Evolutionary conservation across 257 asterid species (phyloP).

Genomic region (Gardenia jasminoides): DNA sequence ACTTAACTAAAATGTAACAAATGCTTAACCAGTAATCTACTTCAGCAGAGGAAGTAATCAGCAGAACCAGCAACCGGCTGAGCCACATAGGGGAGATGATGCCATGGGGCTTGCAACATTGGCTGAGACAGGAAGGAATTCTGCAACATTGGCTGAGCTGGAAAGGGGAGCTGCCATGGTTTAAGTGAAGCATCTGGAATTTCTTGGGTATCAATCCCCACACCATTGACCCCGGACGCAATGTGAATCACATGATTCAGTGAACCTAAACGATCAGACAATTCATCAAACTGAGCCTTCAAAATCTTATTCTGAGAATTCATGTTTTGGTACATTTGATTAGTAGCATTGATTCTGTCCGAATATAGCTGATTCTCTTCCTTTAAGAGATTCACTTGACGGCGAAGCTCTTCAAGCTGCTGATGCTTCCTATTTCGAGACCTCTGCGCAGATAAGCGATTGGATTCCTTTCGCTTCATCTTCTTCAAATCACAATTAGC

Average conservation of each 20-base stretch:
- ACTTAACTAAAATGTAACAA: background rate
- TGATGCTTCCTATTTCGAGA: slow-evolving; percentile 77
- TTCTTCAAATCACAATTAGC: slow-evolving; percentile 54
- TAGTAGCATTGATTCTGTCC: slow-evolving; percentile 45
- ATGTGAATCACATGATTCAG: slow-evolving; percentile 58
- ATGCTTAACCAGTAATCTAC: background rate
- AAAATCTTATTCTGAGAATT: slow-evolving; percentile 65
- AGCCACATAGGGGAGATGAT: slow-evolving; percentile 56
- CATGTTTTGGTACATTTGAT: slow-evolving; percentile 38
- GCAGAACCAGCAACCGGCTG: slow-evolving; percentile 63
- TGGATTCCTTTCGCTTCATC: slow-evolving; percentile 75
- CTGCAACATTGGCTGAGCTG: slow-evolving; percentile 52
- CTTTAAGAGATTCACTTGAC: slow-evolving; percentile 40
- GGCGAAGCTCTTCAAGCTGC: slow-evolving; percentile 51
- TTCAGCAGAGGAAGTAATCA: slow-evolving; percentile 48
- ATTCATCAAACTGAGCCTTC: slow-evolving; percentile 71
- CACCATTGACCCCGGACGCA: slow-evolving; percentile 68
- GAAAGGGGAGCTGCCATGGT: slow-evolving; percentile 89
- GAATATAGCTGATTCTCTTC: slow-evolving; percentile 48
- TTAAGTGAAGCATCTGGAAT: slow-evolving; percentile 59
- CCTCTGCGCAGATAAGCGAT: slow-evolving; percentile 80
- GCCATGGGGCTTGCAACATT: slow-evolving; percentile 81
- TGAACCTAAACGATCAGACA: slow-evolving; percentile 67
- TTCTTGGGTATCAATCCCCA: slow-evolving; percentile 63
- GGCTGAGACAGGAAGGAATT: slow-evolving; percentile 83